Evolutionary conservation across 1,284 basidiomycete species (phyloP).

Genomic region (Wolfiporia cocos): DNA sequence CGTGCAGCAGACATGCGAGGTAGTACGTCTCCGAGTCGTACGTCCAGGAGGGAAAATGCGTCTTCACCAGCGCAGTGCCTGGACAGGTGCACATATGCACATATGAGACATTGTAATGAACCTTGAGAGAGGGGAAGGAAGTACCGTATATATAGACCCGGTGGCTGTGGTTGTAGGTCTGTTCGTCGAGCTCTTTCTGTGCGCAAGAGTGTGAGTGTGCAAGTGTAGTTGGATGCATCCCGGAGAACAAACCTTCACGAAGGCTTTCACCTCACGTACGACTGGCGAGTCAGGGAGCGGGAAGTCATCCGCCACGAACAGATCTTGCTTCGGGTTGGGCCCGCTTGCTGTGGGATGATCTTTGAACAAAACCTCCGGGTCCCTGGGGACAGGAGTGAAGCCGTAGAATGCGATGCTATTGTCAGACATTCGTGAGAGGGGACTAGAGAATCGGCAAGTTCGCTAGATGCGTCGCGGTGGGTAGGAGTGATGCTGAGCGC

Average conservation of each 20-base stretch:
- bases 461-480: no score
- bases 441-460: no score
- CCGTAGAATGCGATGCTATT: conserved; percentile 33
- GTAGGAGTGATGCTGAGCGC: no score
- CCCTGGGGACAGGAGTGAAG: conserved; percentile 42
- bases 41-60: conserved; percentile 43
- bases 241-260: conserved; percentile 39
- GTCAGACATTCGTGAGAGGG: conserved; percentile 11
- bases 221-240: no score
- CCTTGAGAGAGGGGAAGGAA: neutral
- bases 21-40: conserved; percentile 48
- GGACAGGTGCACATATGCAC: no score
- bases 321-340: conserved; percentile 39
- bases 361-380: conserved; percentile 43
- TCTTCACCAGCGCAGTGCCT: conserved; percentile 41
- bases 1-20: conserved; percentile 46
- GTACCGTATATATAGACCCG: conserved; percentile 46
- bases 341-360: conserved; percentile 42
- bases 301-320: conserved; percentile 35
- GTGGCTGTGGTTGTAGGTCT: conserved; percentile 46
- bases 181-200: conserved; percentile 40
- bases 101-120: neutral
- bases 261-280: conserved; percentile 34
- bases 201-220: no score
- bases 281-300: conserved; percentile 39